Percentiles rank a stretch among this genome's conserved stretches.
Conservation (phyloP, 495 filamentous ascomycete species). For the Neurospora sp. region DNA sequence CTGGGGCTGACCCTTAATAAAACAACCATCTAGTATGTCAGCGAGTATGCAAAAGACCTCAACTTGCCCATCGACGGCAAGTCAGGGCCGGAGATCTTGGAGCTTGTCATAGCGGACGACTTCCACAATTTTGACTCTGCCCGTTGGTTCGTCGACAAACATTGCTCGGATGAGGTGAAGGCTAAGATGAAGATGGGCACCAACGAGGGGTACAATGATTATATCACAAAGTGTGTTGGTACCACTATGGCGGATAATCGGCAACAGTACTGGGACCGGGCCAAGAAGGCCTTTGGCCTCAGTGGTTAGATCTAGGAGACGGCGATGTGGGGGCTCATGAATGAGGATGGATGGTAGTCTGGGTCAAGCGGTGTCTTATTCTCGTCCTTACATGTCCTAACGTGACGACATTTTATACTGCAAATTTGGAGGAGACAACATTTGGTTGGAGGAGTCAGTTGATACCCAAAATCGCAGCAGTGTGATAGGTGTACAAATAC, state of each 20-base stretch:
- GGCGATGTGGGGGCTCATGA: neutral
- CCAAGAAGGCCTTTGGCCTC: slow-evolving; percentile 33
- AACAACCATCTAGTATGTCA: neutral
- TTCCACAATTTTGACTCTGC: slow-evolving; percentile 60
- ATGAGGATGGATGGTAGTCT: neutral
- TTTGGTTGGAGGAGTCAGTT: neutral
- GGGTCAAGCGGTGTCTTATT: neutral
- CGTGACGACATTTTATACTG: neutral
- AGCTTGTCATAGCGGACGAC: neutral
- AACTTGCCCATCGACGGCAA: neutral
- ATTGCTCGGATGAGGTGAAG: slow-evolving; percentile 45
- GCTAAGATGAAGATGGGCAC: slow-evolving; percentile 37
- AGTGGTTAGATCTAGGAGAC: slow-evolving; percentile 2
- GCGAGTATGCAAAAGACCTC: neutral
- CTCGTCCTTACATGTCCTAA: neutral
- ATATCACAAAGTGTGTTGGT: slow-evolving; percentile 59
- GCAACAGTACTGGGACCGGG: slow-evolving; percentile 44
- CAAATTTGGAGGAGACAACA: neutral
- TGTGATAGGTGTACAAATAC: neutral
- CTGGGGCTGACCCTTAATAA: neutral
- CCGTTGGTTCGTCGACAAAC: slow-evolving; percentile 62
- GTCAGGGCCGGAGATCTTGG: neutral
- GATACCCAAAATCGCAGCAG: neutral
- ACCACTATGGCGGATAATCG: slow-evolving; percentile 35
- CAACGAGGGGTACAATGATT: slow-evolving; percentile 49